Conservation (phyloP, 106 monocot species). For the Acorus calamus region DNA sequence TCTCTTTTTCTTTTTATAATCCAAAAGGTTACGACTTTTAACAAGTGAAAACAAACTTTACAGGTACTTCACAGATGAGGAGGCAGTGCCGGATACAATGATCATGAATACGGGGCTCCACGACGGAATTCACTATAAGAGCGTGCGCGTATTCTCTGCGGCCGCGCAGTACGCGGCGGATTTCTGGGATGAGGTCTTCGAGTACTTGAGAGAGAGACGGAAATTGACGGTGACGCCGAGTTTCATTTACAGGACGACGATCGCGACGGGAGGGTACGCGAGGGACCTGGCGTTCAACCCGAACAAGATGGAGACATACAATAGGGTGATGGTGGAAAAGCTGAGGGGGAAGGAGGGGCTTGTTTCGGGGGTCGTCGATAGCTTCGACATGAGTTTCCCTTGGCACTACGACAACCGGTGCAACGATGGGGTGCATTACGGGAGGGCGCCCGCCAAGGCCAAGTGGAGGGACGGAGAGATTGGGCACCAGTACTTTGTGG, state of each 20-base stretch:
- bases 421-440: conserved; percentile 90
- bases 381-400: conserved; percentile 94
- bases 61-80: conserved; percentile 32
- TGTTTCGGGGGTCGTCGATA: conserved; percentile 64
- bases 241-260: conserved; percentile 78
- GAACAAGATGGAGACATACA: conserved; percentile 85
- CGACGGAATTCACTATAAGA: conserved; percentile 60
- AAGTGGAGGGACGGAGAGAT: conserved; percentile 75
- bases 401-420: conserved; percentile 95
- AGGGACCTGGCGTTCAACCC: conserved; percentile 81
- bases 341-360: conserved; percentile 45
- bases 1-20: too few species aligned
- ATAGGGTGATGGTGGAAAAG: conserved; percentile 69
- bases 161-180: conserved; percentile 56
- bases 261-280: conserved; percentile 78
- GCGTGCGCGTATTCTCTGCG: conserved; percentile 35
- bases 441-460: conserved; percentile 53
- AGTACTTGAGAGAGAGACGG: conserved; percentile 4
- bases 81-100: conserved; percentile 32
- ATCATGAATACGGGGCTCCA: conserved; percentile 87
- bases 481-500: conserved; percentile 92
- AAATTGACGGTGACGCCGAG: conserved; percentile 13
- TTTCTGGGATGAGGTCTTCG: conserved; percentile 60
- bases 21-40: too few species aligned
- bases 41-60: too few species aligned